Base-by-base conservation (phyloP, 164 flowering plant species). In the Litsea cubeba region DNA sequence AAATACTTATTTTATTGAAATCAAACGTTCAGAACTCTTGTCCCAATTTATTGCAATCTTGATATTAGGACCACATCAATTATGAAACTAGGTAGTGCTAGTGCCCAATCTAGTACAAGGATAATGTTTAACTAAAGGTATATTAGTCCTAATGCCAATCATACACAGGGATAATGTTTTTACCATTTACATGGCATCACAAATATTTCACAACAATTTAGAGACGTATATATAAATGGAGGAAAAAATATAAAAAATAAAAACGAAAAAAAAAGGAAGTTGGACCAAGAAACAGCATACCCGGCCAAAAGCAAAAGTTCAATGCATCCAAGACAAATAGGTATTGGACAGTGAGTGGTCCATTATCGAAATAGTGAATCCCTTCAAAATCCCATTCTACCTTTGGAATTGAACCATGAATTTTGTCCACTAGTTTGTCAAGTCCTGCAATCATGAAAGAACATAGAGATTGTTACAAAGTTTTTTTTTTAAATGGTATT, bases 271-370 rank as follows among this genome's bases (percentile, higher is more conserved):
- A 54, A 71, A 50, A 71, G 72, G 24, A 6, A 57, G 20, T 22
- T 20, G 24, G 24, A 57, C 2, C 60, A 22, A 54, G 50, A 63
- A 22, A 49, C 10, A 65, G 22, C 72, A 62, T 76, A 95, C 99
- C 99, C 49, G 99, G 99, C 99, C 99, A 95, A 76, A 93, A 95
- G 77, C 99, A 95, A 78, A 95, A 93, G 84, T 95, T 95, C 76
- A 95, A 54, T 11, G 98, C 88, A 74, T 94, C 99, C 83, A 95
- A 77, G 20, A 93, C 97, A 72, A 93, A 81, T 51, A 93, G 78
- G 79, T 95, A 95, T 82, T 95, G 99, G 74, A 95, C 92, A 22
- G 99, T 89, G 62, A 95, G 93, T 2, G 97, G 95, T 0, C 98
- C 98, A 75, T 88, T 78, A 69, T 95, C 99, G 24, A 91, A 93